phyloP scores from a whole-genome alignment of 2,329 filamentous ascomycete species.

The Albophoma yamanashiensis region DNA sequence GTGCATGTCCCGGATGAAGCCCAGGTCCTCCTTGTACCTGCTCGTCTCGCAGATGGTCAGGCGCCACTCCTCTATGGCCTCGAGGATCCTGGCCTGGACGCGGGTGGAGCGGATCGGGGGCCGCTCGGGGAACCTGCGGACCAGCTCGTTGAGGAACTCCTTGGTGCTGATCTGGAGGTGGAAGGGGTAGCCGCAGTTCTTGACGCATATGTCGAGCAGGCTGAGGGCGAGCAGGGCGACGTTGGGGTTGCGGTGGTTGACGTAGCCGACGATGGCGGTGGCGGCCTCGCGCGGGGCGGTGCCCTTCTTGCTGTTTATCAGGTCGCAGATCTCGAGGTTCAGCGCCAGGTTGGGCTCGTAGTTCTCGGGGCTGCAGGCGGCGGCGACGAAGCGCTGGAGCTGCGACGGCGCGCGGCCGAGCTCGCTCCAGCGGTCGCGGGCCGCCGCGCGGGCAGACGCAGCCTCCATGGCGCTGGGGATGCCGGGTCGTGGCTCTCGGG shows the following conservation, averaged over 20 bases:
- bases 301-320: slow-evolving; percentile 97
- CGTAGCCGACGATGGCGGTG: slow-evolving; percentile 80
- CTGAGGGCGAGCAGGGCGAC: slow-evolving; percentile 82
- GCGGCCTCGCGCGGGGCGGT: slow-evolving; percentile 91
- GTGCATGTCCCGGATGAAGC: slow-evolving; percentile 97
- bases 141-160: slow-evolving; percentile 96
- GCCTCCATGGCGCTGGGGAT: slow-evolving; percentile 60
- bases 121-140: slow-evolving; percentile 88
- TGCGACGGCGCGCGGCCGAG: slow-evolving; percentile 72
- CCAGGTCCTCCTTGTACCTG: slow-evolving; percentile 92
- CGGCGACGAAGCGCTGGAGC: slow-evolving; percentile 89
- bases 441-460: slow-evolving; percentile 87
- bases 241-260: slow-evolving; percentile 96
- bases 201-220: slow-evolving; percentile 96
- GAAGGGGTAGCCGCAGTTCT: slow-evolving; percentile 99
- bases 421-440: slow-evolving; percentile 85
- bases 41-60: slow-evolving; percentile 97
- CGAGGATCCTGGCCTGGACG: slow-evolving; percentile 86
- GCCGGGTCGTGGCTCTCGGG: not conserved
- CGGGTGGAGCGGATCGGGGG: slow-evolving; percentile 77
- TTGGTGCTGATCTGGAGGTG: slow-evolving; percentile 98
- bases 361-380: slow-evolving; percentile 93
- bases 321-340: slow-evolving; percentile 90
- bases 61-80: slow-evolving; percentile 96
- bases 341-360: slow-evolving; percentile 96